A percentile compares a stretch with the other conserved stretches of the same genome.
These are phyloP conservation scores for Aspergillus bridgeri DNA, from an alignment of 495 filamentous ascomycete genomes.

Conservation along the genomic window DNA sequence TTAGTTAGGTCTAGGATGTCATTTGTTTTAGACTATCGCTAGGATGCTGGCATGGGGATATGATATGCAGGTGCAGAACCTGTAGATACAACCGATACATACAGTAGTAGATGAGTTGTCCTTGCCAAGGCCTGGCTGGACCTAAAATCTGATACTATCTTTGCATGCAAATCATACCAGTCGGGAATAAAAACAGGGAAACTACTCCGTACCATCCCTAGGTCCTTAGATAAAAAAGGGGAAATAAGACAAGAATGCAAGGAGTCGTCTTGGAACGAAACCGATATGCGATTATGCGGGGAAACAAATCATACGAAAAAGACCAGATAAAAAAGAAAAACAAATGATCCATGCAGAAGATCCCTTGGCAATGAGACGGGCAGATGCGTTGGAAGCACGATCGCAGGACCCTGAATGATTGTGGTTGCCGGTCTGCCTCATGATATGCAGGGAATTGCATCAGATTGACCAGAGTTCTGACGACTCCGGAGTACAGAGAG, in stretches of 20 bases:
- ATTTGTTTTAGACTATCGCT: background rate
- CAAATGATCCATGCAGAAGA: slow-evolving; percentile 8
- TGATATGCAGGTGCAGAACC: background rate
- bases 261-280: background rate
- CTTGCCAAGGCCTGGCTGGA: too few relatives aligned
- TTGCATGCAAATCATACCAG: background rate
- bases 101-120: too few relatives aligned
- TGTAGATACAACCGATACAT: too few relatives aligned
- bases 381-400: background rate
- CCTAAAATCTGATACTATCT: too few relatives aligned
- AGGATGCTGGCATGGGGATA: background rate
- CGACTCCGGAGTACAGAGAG: background rate
- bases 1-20: background rate
- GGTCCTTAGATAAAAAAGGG: too few relatives aligned
- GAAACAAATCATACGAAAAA: background rate
- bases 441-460: background rate
- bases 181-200: background rate
- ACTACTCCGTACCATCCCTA: too few relatives aligned
- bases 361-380: slow-evolving; percentile 6
- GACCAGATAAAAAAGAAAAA: background rate
- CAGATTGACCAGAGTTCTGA: background rate
- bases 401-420: background rate
- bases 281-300: background rate
- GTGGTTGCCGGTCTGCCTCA: background rate
- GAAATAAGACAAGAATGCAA: background rate